Percentiles rank a stretch among this genome's conserved stretches.
Conservation (phyloP, 176 grass and related monocot genomes). For the Oryza glaberrima region DNA sequence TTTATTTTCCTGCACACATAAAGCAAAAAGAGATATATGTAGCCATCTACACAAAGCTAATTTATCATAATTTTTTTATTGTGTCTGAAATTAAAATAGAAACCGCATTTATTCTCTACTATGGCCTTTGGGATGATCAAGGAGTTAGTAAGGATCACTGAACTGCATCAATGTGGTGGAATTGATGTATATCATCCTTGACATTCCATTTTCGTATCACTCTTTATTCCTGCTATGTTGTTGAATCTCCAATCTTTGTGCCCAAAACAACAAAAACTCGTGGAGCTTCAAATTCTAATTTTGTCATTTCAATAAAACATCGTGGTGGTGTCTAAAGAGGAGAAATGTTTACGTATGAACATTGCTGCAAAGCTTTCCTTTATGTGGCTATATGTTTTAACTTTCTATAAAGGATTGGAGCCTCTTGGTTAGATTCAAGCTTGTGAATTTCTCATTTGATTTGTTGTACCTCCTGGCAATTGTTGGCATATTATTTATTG, state of each 20-base stretch:
- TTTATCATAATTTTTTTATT: background rate
- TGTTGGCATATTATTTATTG: too few species aligned
- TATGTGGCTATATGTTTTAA: background rate
- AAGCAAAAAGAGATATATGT: background rate
- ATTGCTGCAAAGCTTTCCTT: background rate
- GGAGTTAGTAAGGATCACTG: background rate
- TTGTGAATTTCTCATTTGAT: background rate
- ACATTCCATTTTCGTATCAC: too few species aligned
- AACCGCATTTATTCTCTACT: background rate
- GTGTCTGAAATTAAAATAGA: background rate
- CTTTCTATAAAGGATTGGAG: background rate
- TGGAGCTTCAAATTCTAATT: too few species aligned
- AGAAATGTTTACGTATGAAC: too few species aligned
- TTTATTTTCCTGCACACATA: background rate
- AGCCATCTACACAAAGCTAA: background rate
- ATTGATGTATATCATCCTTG: too few species aligned
- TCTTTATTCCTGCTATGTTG: too few species aligned
- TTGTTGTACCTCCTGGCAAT: background rate
- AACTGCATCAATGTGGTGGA: background rate
- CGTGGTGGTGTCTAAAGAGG: too few species aligned
- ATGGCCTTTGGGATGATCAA: background rate
- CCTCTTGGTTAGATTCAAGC: background rate
- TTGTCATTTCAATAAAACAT: too few species aligned
- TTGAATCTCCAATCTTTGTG: too few species aligned
- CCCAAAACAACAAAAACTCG: too few species aligned